Base-by-base conservation (phyloP, 2,329 filamentous ascomycete genomes). In the Graphilbum fragrans region DNA sequence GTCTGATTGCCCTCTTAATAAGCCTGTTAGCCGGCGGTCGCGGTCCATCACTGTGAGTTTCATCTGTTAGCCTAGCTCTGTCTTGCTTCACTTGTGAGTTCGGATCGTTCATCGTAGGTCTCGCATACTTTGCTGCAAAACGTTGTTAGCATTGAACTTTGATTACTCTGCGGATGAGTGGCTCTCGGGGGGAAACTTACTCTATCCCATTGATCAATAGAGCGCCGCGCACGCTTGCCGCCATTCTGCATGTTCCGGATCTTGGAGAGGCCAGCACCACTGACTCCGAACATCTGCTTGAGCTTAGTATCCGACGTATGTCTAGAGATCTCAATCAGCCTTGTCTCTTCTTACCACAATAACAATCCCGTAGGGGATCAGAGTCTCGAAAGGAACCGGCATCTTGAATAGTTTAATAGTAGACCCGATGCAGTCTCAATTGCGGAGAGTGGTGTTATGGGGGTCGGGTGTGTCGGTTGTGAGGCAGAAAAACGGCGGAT, bases 361-460 rank as follows among this genome's bases (percentile, higher is more conserved):
- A 58, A 80, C 73, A 66, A 80, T 78, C 59, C 63, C 76, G 59
- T 79, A 80, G 35, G 76, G 75, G 60, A 80, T 65, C 50, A 80
- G 55, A 38, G 74, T 63, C 60, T 80, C 76, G 62, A 79, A 80
- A 37, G 76, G 76, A 49, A 80, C 62, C 45, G 72, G 71, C 76
- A 80, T 80, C 41, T 55, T 59, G 60, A 47, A n/a, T 11, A 21
- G 35, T n/a, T 29, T 20, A 17, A 5, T 5, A 27, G 27, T 29
- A 21, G 34, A 17, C 14, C 18, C 14, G n/a, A 19, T 21, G 36
- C 23, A 35, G 16, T 41, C 19, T 23, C 42, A 49, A 42, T 48
- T 37, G 27, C 34, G 9, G 16, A 37, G 25, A 43, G 35, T 41
- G 43, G 38, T 43, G 49, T 46, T 32, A 16, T 31, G 5, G 6